Base-by-base conservation (phyloP, 2,329 filamentous ascomycete species). In the Nemania bipapillata region DNA sequence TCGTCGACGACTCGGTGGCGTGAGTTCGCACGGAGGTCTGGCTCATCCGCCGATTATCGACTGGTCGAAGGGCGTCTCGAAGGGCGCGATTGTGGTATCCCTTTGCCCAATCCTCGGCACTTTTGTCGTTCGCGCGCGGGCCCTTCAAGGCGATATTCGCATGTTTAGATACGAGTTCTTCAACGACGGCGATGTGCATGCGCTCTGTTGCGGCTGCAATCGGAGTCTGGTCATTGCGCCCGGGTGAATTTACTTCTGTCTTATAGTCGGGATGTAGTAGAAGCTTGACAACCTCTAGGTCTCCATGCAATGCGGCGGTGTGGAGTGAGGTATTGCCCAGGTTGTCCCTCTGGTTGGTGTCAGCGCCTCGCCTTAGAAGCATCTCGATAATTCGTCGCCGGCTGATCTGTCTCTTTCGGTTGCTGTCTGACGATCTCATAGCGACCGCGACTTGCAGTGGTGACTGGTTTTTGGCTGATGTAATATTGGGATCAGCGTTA, bases 41-140 rank as follows among this genome's bases (percentile, higher is more conserved):
- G 24, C 59, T 54, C 59, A 42, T 42, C 35, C 59, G 59, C 12
- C 59, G 59, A 26, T 11, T 42, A 3, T 42, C 24, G 8, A 3
- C 59, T 7, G 35, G 24, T 3, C 17, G 35, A 32, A 62, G 37
- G 26, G 59, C 59, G 35, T 62, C 49, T 53, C 59, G 54, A 24
- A 54, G 35, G n/a, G 24, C 35, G n/a, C 45, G 40, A 24, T 54
- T 62, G 26, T 30, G 32, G 59, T 54, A n/a, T n/a, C 59, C 59
- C 49, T 24, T 62, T 22, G 49, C 59, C 59, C 59, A 54, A 15
- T 54, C 59, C 49, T 62, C 59, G 17, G 59, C 59, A 9, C 59
- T 62, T 47, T 62, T 62, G 32, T 32, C 58, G 32, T 28, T 42
- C 35, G 26, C 26, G 20, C 32, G 30, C 2, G 17, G 17, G 17